These are phyloP conservation scores for Fimicolochytrium jonesii DNA, from an alignment of 192 early-diverging fungal species.

Conservation along the genomic window DNA sequence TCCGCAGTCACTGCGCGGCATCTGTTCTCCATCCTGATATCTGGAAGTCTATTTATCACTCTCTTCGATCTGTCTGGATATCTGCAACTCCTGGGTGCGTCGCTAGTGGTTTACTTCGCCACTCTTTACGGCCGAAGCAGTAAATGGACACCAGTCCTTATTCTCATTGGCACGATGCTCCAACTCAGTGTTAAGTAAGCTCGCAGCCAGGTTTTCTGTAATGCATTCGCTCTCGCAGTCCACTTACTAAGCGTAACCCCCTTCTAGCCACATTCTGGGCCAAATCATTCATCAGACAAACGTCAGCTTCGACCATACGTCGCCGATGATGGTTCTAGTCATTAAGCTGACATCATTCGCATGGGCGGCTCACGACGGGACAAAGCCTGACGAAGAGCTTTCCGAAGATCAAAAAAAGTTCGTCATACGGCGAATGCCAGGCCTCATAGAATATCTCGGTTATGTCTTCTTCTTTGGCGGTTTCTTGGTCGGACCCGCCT, in stretches of 20 bases:
- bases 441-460: conserved; percentile 72
- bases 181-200: conserved; percentile 34
- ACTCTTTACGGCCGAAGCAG: conserved; percentile 1
- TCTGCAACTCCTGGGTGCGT: conserved; percentile 25
- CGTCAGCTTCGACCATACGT: conserved; percentile 75
- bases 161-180: conserved; percentile 31
- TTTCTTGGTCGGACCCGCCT: conserved; percentile 62
- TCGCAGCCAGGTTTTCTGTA: neutral
- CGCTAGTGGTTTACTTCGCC: conserved; percentile 24
- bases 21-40: conserved; percentile 38
- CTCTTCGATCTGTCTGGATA: conserved; percentile 36
- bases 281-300: conserved; percentile 35
- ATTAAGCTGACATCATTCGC: conserved; percentile 88
- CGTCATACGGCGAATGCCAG: conserved; percentile 58
- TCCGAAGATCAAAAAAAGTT: conserved; percentile 63
- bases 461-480: conserved; percentile 87
- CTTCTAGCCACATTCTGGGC: conserved; percentile 15
- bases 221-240: neutral
- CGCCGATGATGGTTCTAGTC: conserved; percentile 92
- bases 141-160: conserved; percentile 29
- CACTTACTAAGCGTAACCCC: neutral
- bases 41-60: conserved; percentile 23
- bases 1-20: conserved; percentile 22
- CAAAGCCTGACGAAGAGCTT: conserved; percentile 46
- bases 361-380: conserved; percentile 79